Evolutionary conservation across 2,329 filamentous ascomycete genomes (phyloP).

Genomic region (Claviceps pazoutovae): DNA sequence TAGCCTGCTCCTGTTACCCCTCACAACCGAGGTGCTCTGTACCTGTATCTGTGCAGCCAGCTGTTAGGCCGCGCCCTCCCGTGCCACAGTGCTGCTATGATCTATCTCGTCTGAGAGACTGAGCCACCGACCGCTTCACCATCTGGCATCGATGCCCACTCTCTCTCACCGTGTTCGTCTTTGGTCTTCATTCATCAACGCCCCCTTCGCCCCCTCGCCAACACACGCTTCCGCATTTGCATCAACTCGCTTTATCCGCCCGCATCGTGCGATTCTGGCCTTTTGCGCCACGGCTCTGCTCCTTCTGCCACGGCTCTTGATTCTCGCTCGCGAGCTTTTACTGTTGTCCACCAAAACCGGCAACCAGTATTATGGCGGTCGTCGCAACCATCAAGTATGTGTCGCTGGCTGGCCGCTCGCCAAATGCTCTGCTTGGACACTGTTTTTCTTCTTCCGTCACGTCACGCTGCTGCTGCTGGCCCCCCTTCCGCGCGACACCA

Average conservation of each 20-base stretch:
- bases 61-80: slow-evolving; percentile 1
- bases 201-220: not conserved
- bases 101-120: not conserved
- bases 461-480: slow-evolving; percentile 7
- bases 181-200: slow-evolving; percentile 3
- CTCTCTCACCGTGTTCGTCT: slow-evolving; percentile 2
- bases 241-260: not conserved
- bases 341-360: slow-evolving; percentile 3
- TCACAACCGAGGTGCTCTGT: not conserved
- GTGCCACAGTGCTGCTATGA: not conserved
- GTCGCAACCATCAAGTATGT: slow-evolving; percentile 52
- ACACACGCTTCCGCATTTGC: not conserved
- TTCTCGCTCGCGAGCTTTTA: not conserved
- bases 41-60: not conserved
- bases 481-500: not conserved
- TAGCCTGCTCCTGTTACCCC: no score
- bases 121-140: not conserved
- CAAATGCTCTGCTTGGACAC: not conserved
- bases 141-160: not conserved
- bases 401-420: slow-evolving; percentile 6
- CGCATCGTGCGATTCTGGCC: slow-evolving; percentile 1
- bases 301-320: not conserved
- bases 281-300: slow-evolving; percentile 2
- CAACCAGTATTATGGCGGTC: slow-evolving; percentile 37
- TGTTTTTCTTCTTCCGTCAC: slow-evolving; percentile 1